phyloP scores from a whole-genome alignment of 2,329 filamentous ascomycete genomes.

The Tolypocladium amazonense region DNA sequence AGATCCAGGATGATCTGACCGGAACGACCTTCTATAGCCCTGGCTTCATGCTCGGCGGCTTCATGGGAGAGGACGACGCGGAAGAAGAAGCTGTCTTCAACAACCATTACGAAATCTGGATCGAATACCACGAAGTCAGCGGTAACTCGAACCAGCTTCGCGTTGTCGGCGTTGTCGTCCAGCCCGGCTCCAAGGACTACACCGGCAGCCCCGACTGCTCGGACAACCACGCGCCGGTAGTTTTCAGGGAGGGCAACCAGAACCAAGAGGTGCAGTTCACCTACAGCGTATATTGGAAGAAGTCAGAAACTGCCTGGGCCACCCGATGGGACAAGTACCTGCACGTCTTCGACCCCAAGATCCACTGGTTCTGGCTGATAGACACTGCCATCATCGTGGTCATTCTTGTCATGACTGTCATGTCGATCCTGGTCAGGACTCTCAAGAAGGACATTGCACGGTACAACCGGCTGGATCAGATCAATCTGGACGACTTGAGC shows the following conservation, averaged over 20 bases:
- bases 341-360: conserved; percentile 93
- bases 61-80: conserved; percentile 51
- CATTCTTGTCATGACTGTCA: conserved; percentile 82
- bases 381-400: conserved; percentile 93
- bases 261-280: conserved; percentile 67
- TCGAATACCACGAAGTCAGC: conserved; percentile 82
- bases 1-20: conserved; percentile 66
- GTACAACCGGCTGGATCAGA: conserved; percentile 89
- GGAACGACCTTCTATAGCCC: conserved; percentile 79
- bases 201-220: conserved; percentile 53
- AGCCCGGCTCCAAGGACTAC: conserved; percentile 63
- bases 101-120: conserved; percentile 90
- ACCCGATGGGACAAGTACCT: conserved; percentile 99
- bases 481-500: conserved; percentile 80
- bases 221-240: conserved; percentile 42
- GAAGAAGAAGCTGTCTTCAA: conserved; percentile 57
- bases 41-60: conserved; percentile 49
- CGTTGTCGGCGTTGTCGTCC: conserved; percentile 85
- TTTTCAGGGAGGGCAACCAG: conserved; percentile 45
- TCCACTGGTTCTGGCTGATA: conserved; percentile 97
- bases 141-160: conserved; percentile 59
- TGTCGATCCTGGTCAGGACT: conserved; percentile 81
- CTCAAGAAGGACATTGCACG: conserved; percentile 91
- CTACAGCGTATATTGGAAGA: conserved; percentile 84
- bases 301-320: conserved; percentile 80